Evolutionary conservation across 2,329 filamentous ascomycete genomes (phyloP), one percentile per base, ranked within the genome.

Genomic region (Paecilomyces formosus): DNA sequence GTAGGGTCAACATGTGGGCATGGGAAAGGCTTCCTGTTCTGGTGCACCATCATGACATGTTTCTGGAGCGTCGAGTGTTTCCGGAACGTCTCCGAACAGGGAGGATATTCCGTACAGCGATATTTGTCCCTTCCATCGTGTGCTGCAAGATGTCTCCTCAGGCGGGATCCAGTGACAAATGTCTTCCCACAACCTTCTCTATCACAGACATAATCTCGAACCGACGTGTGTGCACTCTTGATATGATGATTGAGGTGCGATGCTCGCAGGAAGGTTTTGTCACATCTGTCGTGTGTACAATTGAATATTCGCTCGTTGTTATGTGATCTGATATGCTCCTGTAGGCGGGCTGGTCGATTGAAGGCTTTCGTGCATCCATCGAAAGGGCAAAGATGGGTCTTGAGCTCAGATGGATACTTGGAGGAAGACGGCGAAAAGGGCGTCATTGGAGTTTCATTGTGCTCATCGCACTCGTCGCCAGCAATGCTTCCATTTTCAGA

Each of bases 231-330:
- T 11, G 88, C 87, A 57, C 88, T 89, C 70, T 92, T 92, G 68
- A 95, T 76, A 71, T 97, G 93, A 63, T 92, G 88, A 60, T 88
- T 87, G 18, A 97, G 80, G 74, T 97, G 92, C 66, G 93, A 93
- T 64, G 90, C 85, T 61, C 94, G 89, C 13, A 91, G 83, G 71
- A 96, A 97, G 50, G 87, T 83, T 77, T 96, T 97, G 66, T 85
- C 84, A 70, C 93, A 97, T 50, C 76, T 86, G 5, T 81, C 76
- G 61, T 88, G 82, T 1, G 81, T 78, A 69, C 93, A 97, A 45
- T 81, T 80, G 72, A 89, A 95, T 0, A 91, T 86, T 1, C 92
- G 85, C 65, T 93, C 89, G 65, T 93, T 91, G 56, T 85, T 93
- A 72, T 97, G 93, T 1, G 89, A 92, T 62, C 91, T 84, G 24